A percentile compares a stretch with the other conserved stretches of the same genome.
These are phyloP conservation scores for Pyrenophora tritici-repentis DNA, from an alignment of 2,329 filamentous ascomycete genomes.

Conservation along the genomic window DNA sequence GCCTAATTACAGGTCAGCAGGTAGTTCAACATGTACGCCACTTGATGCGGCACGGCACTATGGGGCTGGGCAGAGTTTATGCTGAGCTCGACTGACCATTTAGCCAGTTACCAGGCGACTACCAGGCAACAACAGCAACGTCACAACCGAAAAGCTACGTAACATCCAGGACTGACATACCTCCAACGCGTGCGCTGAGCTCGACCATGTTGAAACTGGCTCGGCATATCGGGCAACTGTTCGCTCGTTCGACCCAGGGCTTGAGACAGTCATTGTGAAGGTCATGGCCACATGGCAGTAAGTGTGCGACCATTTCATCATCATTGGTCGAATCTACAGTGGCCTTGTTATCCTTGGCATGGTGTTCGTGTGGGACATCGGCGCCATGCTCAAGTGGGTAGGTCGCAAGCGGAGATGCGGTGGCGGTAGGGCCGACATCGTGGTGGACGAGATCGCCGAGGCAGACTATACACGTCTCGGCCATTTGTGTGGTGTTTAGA, in stretches of 20 bases:
- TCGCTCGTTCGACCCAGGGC: slow-evolving; percentile 94
- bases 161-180: slow-evolving; percentile 55
- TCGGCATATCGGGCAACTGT: slow-evolving; percentile 96
- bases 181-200: slow-evolving; percentile 77
- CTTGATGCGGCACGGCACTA: slow-evolving; percentile 8
- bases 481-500: slow-evolving; percentile 53
- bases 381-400: slow-evolving; percentile 34
- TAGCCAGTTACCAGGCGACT: slow-evolving; percentile 28
- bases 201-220: slow-evolving; percentile 89
- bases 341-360: slow-evolving; percentile 20
- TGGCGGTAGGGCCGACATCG: slow-evolving; percentile 50
- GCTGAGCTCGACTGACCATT: slow-evolving; percentile 40
- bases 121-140: slow-evolving; percentile 25
- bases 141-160: slow-evolving; percentile 21
- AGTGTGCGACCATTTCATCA: slow-evolving; percentile 62
- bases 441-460: slow-evolving; percentile 69
- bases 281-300: slow-evolving; percentile 82
- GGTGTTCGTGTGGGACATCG: slow-evolving; percentile 28
- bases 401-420: slow-evolving; percentile 31
- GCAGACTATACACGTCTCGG: slow-evolving; percentile 73
- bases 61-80: slow-evolving; percentile 21
- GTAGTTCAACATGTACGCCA: slow-evolving; percentile 1
- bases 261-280: slow-evolving; percentile 91
- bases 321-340: slow-evolving; percentile 46
- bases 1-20: slow-evolving; percentile 49